These are phyloP conservation scores for Neonectria faginata DNA, from an alignment of 2,329 filamentous ascomycete species.

Conservation along the genomic window DNA sequence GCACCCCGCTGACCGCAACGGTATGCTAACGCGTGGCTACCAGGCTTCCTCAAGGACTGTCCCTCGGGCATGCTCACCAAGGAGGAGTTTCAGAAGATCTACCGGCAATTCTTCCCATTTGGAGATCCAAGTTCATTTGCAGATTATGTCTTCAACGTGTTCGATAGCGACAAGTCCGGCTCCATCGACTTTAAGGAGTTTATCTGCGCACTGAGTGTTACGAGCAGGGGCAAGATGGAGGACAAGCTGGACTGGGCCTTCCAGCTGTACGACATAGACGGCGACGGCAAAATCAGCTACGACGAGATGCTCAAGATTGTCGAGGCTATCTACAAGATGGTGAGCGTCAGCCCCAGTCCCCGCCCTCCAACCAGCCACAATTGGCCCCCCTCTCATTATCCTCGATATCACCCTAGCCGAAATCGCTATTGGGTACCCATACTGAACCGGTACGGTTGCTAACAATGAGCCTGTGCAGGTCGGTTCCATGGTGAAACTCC, in stretches of 20 bases:
- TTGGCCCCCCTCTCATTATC: neutral
- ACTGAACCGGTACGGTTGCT: conserved; percentile 11
- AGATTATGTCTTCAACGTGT: conserved; percentile 99
- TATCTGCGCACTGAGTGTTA: conserved; percentile 97
- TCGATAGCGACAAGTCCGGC: conserved; percentile 96
- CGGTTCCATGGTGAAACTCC: conserved; percentile 98
- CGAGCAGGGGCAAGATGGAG: conserved; percentile 97
- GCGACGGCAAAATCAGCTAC: conserved; percentile 98
- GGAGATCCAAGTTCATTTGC: conserved; percentile 97
- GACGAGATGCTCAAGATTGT: conserved; percentile 99
- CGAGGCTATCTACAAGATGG: conserved; percentile 99
- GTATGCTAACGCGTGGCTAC: conserved; percentile 31
- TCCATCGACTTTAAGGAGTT: conserved; percentile 99
- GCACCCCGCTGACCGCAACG: conserved; percentile 1
- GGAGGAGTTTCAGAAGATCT: conserved; percentile 99
- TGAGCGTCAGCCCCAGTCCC: conserved; percentile 53
- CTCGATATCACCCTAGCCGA: neutral
- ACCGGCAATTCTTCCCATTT: conserved; percentile 99
- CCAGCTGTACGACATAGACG: conserved; percentile 98
- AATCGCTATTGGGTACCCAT: neutral
- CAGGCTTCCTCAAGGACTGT: conserved; percentile 98
- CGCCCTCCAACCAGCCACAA: neutral
- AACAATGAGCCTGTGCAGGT: conserved; percentile 67
- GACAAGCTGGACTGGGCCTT: conserved; percentile 99
- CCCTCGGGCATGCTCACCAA: conserved; percentile 97